phyloP scores from a whole-genome alignment of 805 yeast species.

The Blastobotrys mokoenaii region DNA sequence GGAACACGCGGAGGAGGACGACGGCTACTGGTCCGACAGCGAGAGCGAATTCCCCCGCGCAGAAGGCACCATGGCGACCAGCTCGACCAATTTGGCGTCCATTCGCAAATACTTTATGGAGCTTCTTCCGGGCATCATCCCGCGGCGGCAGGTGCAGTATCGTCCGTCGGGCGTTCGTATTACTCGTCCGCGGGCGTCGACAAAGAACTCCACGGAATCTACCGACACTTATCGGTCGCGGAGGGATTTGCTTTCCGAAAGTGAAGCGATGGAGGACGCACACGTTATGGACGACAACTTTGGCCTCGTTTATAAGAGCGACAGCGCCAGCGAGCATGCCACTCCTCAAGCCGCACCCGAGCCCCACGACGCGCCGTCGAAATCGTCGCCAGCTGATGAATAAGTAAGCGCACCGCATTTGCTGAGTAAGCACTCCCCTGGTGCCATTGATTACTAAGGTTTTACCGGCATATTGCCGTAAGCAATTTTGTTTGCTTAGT shows the following conservation, averaged over 20 bases:
- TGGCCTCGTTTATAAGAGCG: background rate
- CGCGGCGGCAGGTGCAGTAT: constrained; percentile 4
- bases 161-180: constrained; percentile 17
- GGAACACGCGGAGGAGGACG: background rate
- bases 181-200: constrained; percentile 13
- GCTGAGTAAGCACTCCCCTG: no score
- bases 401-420: no score
- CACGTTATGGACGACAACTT: constrained; percentile 18
- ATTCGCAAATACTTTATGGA: background rate
- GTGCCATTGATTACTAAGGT: no score
- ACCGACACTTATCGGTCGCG: constrained; percentile 19
- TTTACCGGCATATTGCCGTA: no score
- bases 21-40: background rate
- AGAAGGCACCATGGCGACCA: background rate
- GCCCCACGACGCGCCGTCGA: no score
- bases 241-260: constrained; percentile 18
- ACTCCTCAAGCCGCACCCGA: no score
- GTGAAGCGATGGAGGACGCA: constrained; percentile 16
- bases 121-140: background rate
- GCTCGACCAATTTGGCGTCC: background rate
- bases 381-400: no score
- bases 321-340: no score
- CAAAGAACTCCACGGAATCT: constrained; percentile 16
- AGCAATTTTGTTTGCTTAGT: no score
- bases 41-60: background rate